These are phyloP conservation scores for Crepidotus variabilis DNA, from an alignment of 768 basidiomycete species.

Conservation along the genomic window DNA sequence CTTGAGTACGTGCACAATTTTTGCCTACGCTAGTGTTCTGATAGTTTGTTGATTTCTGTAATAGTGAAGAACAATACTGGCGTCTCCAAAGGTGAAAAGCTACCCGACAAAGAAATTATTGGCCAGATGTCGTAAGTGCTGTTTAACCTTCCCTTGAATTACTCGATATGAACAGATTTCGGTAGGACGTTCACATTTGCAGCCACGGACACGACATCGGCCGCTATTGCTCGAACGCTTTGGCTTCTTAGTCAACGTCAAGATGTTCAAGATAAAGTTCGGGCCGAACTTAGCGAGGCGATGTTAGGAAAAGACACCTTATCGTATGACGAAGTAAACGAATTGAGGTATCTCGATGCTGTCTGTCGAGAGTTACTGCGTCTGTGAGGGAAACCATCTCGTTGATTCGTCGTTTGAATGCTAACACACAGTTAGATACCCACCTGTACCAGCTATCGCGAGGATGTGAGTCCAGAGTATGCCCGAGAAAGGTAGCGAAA, in stretches of 20 bases:
- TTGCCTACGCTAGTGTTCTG: slow-evolving; percentile 20
- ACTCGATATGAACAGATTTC: background rate
- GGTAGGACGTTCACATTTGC: slow-evolving; percentile 21
- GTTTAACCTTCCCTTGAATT: background rate
- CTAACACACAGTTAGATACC: slow-evolving; percentile 9
- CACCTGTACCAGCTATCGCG: slow-evolving; percentile 17
- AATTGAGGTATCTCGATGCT: slow-evolving; percentile 33
- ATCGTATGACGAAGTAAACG: slow-evolving; percentile 33
- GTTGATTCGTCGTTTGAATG: background rate
- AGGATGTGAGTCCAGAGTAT: slow-evolving; percentile 13
- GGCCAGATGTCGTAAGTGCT: slow-evolving; percentile 30
- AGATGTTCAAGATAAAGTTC: slow-evolving; percentile 18
- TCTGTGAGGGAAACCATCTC: slow-evolving; percentile 19
- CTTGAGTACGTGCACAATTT: slow-evolving; percentile 27
- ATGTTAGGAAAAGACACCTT: slow-evolving; percentile 23
- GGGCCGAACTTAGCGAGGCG: slow-evolving; percentile 18
- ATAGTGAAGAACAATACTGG: slow-evolving; percentile 33
- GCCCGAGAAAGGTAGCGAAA: slow-evolving; percentile 5
- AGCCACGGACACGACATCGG: slow-evolving; percentile 21
- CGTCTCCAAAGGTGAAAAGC: slow-evolving; percentile 25
- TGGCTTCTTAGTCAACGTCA: slow-evolving; percentile 14
- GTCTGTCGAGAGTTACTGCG: slow-evolving; percentile 37
- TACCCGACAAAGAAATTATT: slow-evolving; percentile 34
- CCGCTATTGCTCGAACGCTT: slow-evolving; percentile 16
- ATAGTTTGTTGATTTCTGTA: background rate